These are phyloP conservation scores for Phytophthora pini DNA, from an alignment of 352 stramenopile genomes.

Conservation along the genomic window DNA sequence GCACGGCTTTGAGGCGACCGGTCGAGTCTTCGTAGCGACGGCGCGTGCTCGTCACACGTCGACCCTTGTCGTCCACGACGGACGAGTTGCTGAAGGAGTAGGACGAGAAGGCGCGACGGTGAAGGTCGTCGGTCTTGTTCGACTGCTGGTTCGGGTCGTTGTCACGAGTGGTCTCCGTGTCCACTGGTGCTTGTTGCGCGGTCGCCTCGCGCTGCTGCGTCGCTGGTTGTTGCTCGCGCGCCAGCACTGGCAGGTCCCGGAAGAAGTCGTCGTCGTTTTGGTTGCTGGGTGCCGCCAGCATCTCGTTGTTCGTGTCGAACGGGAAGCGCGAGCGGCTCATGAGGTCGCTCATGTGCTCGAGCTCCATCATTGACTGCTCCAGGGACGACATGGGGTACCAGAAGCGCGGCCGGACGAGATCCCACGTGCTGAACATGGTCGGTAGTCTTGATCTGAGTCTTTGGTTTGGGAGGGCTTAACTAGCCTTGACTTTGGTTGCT, in stretches of 20 bases:
- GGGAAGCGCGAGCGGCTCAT: slow-evolving; percentile 28
- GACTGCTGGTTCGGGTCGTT: slow-evolving; percentile 2
- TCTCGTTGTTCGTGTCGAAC: slow-evolving; percentile 15
- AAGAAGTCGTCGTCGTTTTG: slow-evolving; percentile 24
- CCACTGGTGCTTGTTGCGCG: slow-evolving; percentile 2
- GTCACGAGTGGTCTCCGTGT: slow-evolving; percentile 10
- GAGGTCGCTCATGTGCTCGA: slow-evolving; percentile 47
- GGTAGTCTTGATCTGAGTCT: neutral
- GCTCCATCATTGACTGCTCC: slow-evolving; percentile 61
- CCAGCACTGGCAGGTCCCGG: slow-evolving; percentile 14
- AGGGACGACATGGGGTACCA: slow-evolving; percentile 68
- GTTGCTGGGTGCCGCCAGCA: slow-evolving; percentile 5
- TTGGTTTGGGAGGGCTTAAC: neutral
- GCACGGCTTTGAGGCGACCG: slow-evolving; percentile 44
- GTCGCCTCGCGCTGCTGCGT: neutral
- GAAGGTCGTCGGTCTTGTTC: neutral
- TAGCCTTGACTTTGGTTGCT: slow-evolving; percentile 2
- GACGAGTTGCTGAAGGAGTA: slow-evolving; percentile 53
- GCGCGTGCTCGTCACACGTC: slow-evolving; percentile 39
- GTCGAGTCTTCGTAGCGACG: slow-evolving; percentile 49
- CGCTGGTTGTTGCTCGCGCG: slow-evolving; percentile 6
- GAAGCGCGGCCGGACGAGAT: slow-evolving; percentile 55
- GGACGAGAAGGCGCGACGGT: slow-evolving; percentile 32
- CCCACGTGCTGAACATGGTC: slow-evolving; percentile 58
- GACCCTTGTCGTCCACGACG: slow-evolving; percentile 44